Percentiles rank a stretch among this genome's conserved stretches.
phyloP scores from a whole-genome alignment of 1,284 basidiomycete species.

The Bondarzewia mesenterica region DNA sequence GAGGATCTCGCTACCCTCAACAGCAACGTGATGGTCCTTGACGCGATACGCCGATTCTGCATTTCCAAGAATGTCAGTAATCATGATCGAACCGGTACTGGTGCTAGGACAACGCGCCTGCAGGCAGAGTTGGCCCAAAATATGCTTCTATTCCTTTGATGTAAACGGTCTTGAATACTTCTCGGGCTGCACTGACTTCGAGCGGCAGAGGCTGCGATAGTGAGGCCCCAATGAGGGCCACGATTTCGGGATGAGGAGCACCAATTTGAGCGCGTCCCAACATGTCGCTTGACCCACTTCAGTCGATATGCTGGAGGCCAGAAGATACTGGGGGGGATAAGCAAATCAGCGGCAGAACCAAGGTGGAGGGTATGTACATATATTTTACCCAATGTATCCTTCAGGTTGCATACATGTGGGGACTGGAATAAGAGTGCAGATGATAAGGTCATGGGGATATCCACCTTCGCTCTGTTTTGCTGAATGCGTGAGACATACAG shows the following conservation, averaged over 20 bases:
- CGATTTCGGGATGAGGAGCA: background rate
- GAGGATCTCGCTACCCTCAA: background rate
- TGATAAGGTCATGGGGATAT: too few relatives aligned
- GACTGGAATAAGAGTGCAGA: too few relatives aligned
- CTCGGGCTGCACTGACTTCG: background rate
- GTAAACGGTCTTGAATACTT: background rate
- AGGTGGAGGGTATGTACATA: too few relatives aligned
- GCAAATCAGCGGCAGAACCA: background rate
- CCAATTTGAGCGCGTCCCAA: background rate
- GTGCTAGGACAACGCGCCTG: background rate
- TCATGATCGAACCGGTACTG: background rate
- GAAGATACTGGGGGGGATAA: background rate
- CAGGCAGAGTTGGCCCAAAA: background rate
- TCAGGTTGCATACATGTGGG: too few relatives aligned
- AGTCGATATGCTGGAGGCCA: background rate
- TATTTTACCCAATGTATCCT: too few relatives aligned
- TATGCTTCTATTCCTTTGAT: background rate
- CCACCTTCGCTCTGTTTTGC: too few relatives aligned
- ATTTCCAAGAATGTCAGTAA: too few relatives aligned
- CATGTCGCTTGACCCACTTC: background rate
- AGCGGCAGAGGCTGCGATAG: background rate
- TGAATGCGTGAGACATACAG: too few relatives aligned
- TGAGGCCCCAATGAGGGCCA: background rate
- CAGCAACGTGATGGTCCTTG: constrained; percentile 4
- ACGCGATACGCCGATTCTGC: too few relatives aligned